Evolutionary conservation across 176 grass and related monocot genomes (phyloP), one percentile per base, ranked within the genome.

Genomic region (Rhipidocladum racemiflorum): DNA sequence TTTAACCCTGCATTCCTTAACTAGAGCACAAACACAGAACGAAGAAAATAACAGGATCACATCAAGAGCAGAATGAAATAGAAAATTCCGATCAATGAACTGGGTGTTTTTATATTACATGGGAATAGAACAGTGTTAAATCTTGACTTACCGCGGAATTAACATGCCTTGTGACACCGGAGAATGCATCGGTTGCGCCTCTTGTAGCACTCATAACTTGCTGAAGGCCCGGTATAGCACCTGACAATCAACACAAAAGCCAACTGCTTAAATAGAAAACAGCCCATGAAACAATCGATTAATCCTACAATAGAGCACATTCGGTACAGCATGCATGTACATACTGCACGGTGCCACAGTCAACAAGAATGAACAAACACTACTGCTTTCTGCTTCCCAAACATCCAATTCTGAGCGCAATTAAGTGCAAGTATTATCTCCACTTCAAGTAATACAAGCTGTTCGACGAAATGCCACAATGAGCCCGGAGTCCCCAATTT

Each of bases 171-270:
- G 88, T 90, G 77, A 93, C 86, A 70, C 96, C 91, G 42, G 92
- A 95, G 81, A 99, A 95, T 34, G 93, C 86, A 90, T 95, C 87
- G 8, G 92, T 88, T 32, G 96, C 96, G 4, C 96, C 92, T 77
- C 96, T 95, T 59, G 96, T 93, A 17, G 92, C 92, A 61, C 86
- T 86, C 84, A 99, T 88, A 74, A 99, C 83, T 93, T 99, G 90
- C 66, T 95, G 92, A 78, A 95, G 77, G 29, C 87, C 91, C 9
- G 92, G 92, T 91, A 99, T 91, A 16, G 84, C 86, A 85, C 96
- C 96, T 99, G 78, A 72, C 61, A 27, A 92, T 25, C 67, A 78
- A 64, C 21, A 71, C 21, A 65, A 9, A 49, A 77, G 21, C 16
- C 23, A 82, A 65, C 49, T 65, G 28, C 25, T 77, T 70, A 81